Evolutionary conservation across 2,329 filamentous ascomycete species (phyloP), one percentile per base, ranked within the genome.

Genomic region (Fusarium austroafricanum): DNA sequence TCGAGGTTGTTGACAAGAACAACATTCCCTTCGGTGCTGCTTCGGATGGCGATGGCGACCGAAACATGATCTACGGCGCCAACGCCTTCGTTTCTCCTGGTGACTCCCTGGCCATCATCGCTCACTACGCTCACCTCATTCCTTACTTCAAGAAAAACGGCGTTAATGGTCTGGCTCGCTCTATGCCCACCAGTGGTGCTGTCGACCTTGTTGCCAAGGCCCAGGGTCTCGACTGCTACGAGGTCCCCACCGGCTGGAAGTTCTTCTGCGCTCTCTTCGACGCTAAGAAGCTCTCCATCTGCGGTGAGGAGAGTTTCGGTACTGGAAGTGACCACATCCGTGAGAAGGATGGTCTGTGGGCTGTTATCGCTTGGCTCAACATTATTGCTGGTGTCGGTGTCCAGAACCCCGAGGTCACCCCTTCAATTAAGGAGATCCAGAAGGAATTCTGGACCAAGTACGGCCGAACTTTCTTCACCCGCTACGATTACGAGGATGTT

Each of bases 41-140:
- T 46, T 97, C 93, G 68, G 96, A 99, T 73, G 96, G 96, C 73
- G 96, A 99, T 75, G 96, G 96, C 75, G 96, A 99, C 85, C 92
- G 96, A 74, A 99, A 99, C 89, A 99, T 99, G 96, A 99, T 99
- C 78, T 99, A 99, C 82, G 96, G 96, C 67, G 94, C 95, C 71
- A 95, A 96, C 76, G 90, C 92, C 43, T 99, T 99, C 77, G 96
- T 99, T 65, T 98, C 95, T 10, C 96, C 96, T 10, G 96, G 96
- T 77, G 96, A 99, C 85, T 97, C 93, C 76, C 86, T 99, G 75
- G 96, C 96, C 76, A 99, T 99, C 79, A 99, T 99, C 77, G 94
- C 96, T 47, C 96, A 99, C 85, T 91, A 99, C 79, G 94, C 96
- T 72, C 89, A 97, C 75, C 89, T 97, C 63, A 99, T 99, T 75